Conservation (phyloP, 441 rosid genomes). For the Adansonia madagascariensis region DNA sequence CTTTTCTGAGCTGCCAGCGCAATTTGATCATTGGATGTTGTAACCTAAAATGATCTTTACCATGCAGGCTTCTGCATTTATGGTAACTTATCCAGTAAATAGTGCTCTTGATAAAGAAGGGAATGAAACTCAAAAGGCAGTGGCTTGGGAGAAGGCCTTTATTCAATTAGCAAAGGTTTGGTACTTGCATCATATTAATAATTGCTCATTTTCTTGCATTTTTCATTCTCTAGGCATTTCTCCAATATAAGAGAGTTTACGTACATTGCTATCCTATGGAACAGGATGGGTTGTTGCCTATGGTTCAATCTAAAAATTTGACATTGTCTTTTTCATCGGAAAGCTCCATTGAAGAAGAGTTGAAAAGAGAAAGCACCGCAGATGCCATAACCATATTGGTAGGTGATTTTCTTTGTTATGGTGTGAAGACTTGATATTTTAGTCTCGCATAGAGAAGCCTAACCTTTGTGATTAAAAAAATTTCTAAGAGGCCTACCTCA, state of each 20-base stretch:
- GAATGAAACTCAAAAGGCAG: conserved; percentile 71
- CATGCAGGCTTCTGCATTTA: conserved; percentile 90
- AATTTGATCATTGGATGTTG: conserved; percentile 29
- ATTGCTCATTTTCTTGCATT: conserved; percentile 1
- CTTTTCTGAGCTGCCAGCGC: conserved; percentile 27
- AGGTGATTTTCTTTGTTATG: conserved; percentile 28
- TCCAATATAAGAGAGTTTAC: conserved; percentile 15
- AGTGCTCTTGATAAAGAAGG: conserved; percentile 66
- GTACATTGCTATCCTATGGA: conserved; percentile 29
- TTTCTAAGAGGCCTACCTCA: background rate
- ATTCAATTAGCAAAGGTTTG: conserved; percentile 85
- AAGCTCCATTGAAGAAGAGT: conserved; percentile 94
- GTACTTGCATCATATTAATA: conserved; percentile 20
- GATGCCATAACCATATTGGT: conserved; percentile 93
- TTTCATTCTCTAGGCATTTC: conserved; percentile 20
- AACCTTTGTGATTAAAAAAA: conserved; percentile 12
- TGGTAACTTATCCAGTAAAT: conserved; percentile 93
- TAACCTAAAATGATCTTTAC: conserved; percentile 35
- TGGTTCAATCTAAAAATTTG: conserved; percentile 69
- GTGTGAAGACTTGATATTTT: conserved; percentile 14
- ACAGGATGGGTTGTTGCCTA: conserved; percentile 85
- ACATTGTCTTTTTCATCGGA: conserved; percentile 93
- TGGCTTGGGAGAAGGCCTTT: conserved; percentile 99
- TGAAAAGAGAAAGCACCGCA: conserved; percentile 97
- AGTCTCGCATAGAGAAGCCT: background rate